Evolutionary conservation across 371 early-diverging fungal species (phyloP), one percentile per base, ranked within the genome.

Genomic region (Mortierella sp.): DNA sequence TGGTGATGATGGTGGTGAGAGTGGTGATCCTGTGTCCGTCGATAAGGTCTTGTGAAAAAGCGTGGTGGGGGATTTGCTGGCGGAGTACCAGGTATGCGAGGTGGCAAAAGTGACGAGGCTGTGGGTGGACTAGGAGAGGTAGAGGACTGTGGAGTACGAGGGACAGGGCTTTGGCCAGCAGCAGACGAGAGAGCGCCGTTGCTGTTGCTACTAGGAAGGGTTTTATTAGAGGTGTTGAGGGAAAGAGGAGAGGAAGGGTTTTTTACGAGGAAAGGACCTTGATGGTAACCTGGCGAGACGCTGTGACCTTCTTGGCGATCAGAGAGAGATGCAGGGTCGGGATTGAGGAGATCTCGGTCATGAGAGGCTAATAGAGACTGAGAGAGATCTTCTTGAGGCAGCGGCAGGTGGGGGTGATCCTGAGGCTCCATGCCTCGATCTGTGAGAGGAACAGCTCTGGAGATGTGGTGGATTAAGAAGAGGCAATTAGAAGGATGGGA

Each of bases 361-460:
- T 24, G 52, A 26, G 10, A 10, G 5, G 22, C 45, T 35, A 55
- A n/a, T 6, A 51, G 62, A 37, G 59, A 18, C 22, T 43, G 55
- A 16, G 64, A 61, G 59, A 18, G 60, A 28, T 11, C 51, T 52
- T 58, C 59, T 54, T 58, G 52, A n/a, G 61, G 64, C 52, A 30
- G 65, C 30, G n/a, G 64, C 28, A 37, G 39, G 40, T 39, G 30
- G 65, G 57, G 49, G 61, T 73, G 74, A 66, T 73, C 74, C 54
- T 73, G 78, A 78, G 78, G 78, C 78, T 78, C 78, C 78, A 78
- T 78, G 78, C 78, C 78, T 78, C 78, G 77, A 68, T 68, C 58
- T 65, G 69, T 51, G 28, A n/a, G 51, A 45, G 65, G 65, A 73
- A 66, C 73, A 70, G 73, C 40, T 22, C 59, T 43, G 43, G 16